Conservation (phyloP, 306 rosid genomes). For the Quercus aquifolioides region DNA sequence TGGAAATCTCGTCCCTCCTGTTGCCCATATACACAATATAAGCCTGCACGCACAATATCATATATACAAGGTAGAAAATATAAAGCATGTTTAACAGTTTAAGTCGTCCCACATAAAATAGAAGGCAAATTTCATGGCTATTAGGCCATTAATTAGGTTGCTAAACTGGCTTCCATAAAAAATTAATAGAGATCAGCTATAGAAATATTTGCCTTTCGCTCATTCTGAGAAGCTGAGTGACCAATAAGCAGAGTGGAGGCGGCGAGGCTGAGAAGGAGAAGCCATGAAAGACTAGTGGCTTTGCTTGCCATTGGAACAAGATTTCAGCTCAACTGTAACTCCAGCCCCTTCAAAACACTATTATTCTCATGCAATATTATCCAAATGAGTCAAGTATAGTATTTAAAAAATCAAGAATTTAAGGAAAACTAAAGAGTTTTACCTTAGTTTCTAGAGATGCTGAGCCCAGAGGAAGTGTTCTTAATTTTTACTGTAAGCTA, state of each 20-base stretch:
- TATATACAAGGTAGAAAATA: not conserved
- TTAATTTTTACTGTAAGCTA: too few species aligned
- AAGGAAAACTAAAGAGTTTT: too few species aligned
- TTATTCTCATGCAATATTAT: too few species aligned
- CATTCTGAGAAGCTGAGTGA: slow-evolving; percentile 17
- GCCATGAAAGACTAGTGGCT: not conserved
- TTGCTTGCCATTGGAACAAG: slow-evolving; percentile 11
- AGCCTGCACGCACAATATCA: slow-evolving; percentile 22
- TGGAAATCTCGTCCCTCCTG: slow-evolving; percentile 8
- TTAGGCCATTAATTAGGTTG: not conserved
- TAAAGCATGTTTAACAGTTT: not conserved
- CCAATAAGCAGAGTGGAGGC: slow-evolving; percentile 6
- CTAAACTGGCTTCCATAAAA: not conserved
- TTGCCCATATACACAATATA: slow-evolving; percentile 47
- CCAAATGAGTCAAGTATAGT: too few species aligned
- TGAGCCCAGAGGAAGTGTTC: too few species aligned
- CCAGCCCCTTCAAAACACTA: too few species aligned
- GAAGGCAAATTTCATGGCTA: not conserved
- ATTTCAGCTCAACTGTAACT: too few species aligned
- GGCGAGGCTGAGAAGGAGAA: slow-evolving; percentile 11
- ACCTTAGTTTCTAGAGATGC: too few species aligned
- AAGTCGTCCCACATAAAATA: not conserved
- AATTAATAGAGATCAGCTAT: not conserved
- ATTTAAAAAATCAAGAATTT: too few species aligned
- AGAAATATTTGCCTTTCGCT: slow-evolving; percentile 4